A percentile compares a stretch with the other conserved stretches of the same genome.
Conservation (phyloP, 2,329 filamentous ascomycete species). For the Trichoderma arundinaceum region DNA sequence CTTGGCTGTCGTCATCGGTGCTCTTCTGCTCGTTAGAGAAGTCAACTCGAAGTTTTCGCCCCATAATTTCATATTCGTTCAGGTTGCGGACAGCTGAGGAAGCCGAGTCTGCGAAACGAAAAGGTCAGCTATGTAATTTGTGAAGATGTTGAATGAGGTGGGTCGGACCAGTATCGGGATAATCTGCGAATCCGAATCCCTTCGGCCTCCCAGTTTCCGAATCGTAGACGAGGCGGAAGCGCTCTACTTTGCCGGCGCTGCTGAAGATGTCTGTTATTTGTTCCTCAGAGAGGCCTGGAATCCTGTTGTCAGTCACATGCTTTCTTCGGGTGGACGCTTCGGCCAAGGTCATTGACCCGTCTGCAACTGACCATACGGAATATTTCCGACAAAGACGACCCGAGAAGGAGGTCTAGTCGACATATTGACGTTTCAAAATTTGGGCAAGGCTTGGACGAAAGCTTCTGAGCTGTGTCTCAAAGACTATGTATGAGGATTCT, state of each 20-base stretch:
- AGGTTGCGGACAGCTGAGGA: slow-evolving; percentile 94
- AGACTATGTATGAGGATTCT: neutral
- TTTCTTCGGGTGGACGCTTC: neutral
- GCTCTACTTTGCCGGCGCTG: slow-evolving; percentile 85
- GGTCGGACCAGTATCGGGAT: slow-evolving; percentile 78
- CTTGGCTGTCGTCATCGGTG: slow-evolving; percentile 59
- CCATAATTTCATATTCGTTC: slow-evolving; percentile 95
- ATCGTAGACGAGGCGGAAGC: slow-evolving; percentile 93
- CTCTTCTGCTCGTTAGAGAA: slow-evolving; percentile 91
- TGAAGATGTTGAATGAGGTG: neutral
- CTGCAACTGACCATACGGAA: slow-evolving; percentile 70
- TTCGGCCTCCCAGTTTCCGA: slow-evolving; percentile 93
- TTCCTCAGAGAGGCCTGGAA: slow-evolving; percentile 88
- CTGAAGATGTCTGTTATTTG: slow-evolving; percentile 94
- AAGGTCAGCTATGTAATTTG: slow-evolving; percentile 33
- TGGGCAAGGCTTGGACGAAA: neutral
- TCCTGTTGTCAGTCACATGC: slow-evolving; percentile 35
- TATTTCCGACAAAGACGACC: slow-evolving; percentile 85
- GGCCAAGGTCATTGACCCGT: slow-evolving; percentile 11
- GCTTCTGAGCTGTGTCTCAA: neutral
- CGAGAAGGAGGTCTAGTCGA: slow-evolving; percentile 76
- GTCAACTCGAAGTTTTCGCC: slow-evolving; percentile 90
- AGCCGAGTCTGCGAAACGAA: slow-evolving; percentile 65
- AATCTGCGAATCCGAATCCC: slow-evolving; percentile 96
- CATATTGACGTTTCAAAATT: slow-evolving; percentile 50